phyloP scores from a whole-genome alignment of 1,139 yeast genomes.

The Kodamaea suecica region DNA sequence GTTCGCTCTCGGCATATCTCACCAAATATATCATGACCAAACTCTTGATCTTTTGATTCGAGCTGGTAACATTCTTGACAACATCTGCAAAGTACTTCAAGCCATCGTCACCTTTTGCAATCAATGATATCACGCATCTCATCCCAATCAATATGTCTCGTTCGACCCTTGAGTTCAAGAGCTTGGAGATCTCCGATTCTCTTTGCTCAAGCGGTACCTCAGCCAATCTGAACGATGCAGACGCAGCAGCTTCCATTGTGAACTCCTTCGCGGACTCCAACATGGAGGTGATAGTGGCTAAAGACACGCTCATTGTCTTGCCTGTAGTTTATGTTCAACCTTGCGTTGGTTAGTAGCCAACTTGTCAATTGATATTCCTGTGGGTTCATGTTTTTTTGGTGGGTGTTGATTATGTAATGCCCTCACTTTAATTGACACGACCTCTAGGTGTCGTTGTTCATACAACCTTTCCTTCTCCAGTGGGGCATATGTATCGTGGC shows the following conservation, averaged over 20 bases:
- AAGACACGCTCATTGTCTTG: constrained; percentile 37
- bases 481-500: too few relatives aligned
- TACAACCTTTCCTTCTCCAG: too few relatives aligned
- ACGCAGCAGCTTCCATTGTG: constrained; percentile 78
- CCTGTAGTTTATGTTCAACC: too few relatives aligned
- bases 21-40: constrained; percentile 76
- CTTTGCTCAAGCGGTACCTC: constrained; percentile 54
- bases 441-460: too few relatives aligned
- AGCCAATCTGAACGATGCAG: constrained; percentile 65
- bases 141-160: constrained; percentile 74
- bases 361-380: constrained; percentile 1
- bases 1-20: constrained; percentile 79
- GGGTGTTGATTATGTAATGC: too few relatives aligned
- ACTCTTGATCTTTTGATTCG: constrained; percentile 65
- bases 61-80: constrained; percentile 78
- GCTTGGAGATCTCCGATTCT: constrained; percentile 61
- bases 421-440: too few relatives aligned
- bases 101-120: constrained; percentile 64
- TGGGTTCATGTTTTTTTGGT: too few relatives aligned
- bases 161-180: constrained; percentile 67
- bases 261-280: constrained; percentile 80
- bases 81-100: constrained; percentile 78
- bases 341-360: too few relatives aligned
- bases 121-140: constrained; percentile 66
- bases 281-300: constrained; percentile 41